A percentile compares a stretch with the other conserved stretches of the same genome.
phyloP scores from a whole-genome alignment of 768 basidiomycete genomes.

The Megacollybia marginata region DNA sequence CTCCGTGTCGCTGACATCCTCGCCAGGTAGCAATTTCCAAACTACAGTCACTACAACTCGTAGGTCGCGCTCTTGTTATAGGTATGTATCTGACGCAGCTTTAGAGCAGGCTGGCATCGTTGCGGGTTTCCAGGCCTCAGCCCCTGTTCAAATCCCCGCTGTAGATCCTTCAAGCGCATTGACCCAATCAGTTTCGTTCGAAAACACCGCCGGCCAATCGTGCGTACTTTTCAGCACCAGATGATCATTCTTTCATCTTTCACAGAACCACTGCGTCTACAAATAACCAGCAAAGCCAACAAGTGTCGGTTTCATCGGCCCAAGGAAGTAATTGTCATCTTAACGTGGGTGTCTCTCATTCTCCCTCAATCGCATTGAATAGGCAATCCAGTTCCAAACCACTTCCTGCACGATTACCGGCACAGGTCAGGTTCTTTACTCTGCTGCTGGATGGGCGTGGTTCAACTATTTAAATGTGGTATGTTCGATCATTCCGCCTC shows the following conservation, averaged over 20 bases:
- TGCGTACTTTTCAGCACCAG: not conserved
- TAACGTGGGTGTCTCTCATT: not conserved
- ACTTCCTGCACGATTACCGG: slow-evolving; percentile 5
- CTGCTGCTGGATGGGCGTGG: slow-evolving; percentile 11
- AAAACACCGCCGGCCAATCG: not conserved
- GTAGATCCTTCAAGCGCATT: not conserved
- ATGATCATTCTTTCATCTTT: not conserved
- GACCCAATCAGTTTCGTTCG: not conserved
- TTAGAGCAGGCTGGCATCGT: not conserved
- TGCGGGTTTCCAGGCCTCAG: not conserved
- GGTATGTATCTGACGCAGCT: not conserved
- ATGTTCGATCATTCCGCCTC: not conserved
- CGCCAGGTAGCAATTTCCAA: not conserved
- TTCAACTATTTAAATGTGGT: slow-evolving; percentile 8
- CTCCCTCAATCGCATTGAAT: not conserved
- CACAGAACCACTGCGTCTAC: not conserved
- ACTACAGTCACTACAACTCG: not conserved
- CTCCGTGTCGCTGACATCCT: not conserved
- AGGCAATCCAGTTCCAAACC: not conserved
- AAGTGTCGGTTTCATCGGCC: not conserved
- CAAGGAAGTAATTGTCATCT: not conserved
- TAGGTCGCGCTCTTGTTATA: not conserved
- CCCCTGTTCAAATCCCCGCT: not conserved
- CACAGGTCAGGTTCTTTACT: slow-evolving; percentile 5
- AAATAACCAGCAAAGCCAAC: not conserved